Evolutionary conservation across 139 green algal genomes (phyloP).

Genomic region (Tetraselmis striata): DNA sequence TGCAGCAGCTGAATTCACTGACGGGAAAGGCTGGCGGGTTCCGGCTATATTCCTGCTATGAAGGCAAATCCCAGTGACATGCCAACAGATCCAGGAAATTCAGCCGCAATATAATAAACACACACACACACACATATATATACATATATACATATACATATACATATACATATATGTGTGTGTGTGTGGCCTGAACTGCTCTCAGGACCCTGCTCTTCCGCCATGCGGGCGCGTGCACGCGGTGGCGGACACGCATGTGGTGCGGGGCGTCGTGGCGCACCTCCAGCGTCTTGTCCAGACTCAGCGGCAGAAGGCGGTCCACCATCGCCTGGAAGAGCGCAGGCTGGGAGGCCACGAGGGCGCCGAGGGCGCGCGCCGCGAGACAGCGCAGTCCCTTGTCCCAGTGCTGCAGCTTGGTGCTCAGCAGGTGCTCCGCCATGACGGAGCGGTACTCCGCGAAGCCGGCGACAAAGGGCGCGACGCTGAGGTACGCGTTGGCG

Average conservation of each 20-base stretch:
- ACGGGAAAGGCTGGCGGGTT: background rate
- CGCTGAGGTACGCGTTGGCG: slow-evolving; percentile 47
- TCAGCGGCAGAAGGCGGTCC: slow-evolving; percentile 44
- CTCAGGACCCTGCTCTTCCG: too few species aligned
- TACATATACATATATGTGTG: too few species aligned
- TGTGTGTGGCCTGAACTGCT: too few species aligned
- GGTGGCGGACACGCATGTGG: too few species aligned
- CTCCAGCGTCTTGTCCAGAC: slow-evolving; percentile 49
- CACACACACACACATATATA: too few species aligned
- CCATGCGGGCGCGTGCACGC: too few species aligned
- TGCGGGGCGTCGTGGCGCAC: slow-evolving; percentile 39
- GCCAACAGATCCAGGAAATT: too few species aligned
- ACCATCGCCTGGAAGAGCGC: background rate
- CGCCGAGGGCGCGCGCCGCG: slow-evolving; percentile 17
- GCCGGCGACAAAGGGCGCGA: slow-evolving; percentile 47
- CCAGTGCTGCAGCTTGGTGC: slow-evolving; percentile 85
- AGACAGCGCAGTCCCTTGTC: slow-evolving; percentile 65
- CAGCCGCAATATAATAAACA: too few species aligned
- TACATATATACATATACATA: too few species aligned
- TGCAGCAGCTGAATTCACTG: too few species aligned
- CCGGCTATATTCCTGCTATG: background rate
- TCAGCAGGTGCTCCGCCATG: slow-evolving; percentile 72
- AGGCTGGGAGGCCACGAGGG: slow-evolving; percentile 15
- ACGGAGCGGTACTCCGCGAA: slow-evolving; percentile 53
- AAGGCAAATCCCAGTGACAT: too few species aligned